phyloP scores from a whole-genome alignment of 176 grass and related monocot genomes.

The Cenchrus fungigraminus region DNA sequence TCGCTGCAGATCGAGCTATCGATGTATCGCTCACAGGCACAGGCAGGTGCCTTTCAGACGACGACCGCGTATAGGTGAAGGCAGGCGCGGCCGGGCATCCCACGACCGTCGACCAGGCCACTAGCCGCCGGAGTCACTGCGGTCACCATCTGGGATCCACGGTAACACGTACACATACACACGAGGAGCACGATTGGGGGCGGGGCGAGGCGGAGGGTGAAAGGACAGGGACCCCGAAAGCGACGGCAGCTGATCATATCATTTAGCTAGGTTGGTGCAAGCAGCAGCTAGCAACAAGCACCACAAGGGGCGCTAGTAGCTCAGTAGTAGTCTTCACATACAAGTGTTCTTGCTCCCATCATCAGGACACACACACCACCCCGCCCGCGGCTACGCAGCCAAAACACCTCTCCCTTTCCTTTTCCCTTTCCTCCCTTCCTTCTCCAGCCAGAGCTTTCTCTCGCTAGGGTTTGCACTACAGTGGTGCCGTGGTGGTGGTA shows the following conservation, averaged over 20 bases:
- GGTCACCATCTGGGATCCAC: not conserved
- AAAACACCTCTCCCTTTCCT: constrained; percentile 26
- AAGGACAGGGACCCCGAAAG: not conserved
- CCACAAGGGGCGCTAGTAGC: not conserved
- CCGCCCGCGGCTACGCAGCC: not conserved
- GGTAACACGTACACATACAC: constrained; percentile 3
- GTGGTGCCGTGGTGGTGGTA: not conserved
- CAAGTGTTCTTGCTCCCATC: constrained; percentile 10
- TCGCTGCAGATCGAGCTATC: too few species aligned
- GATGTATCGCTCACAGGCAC: not conserved
- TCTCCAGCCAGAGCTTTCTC: constrained; percentile 4
- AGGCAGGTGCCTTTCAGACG: not conserved
- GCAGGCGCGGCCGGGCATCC: not conserved
- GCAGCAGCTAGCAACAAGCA: not conserved
- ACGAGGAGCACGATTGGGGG: constrained; percentile 27
- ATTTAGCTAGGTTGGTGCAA: constrained; percentile 8
- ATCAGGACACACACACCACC: not conserved
- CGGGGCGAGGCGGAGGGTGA: not conserved
- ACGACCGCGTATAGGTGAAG: not conserved
- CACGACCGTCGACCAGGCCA: constrained; percentile 1
- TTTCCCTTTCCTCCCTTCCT: not conserved
- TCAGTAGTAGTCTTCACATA: not conserved
- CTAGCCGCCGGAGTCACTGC: not conserved
- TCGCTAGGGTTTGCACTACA: constrained; percentile 2
- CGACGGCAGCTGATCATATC: not conserved